These are phyloP conservation scores for Pyrenochaeta sp. DNA, from an alignment of 2,329 filamentous ascomycete genomes.

Conservation along the genomic window DNA sequence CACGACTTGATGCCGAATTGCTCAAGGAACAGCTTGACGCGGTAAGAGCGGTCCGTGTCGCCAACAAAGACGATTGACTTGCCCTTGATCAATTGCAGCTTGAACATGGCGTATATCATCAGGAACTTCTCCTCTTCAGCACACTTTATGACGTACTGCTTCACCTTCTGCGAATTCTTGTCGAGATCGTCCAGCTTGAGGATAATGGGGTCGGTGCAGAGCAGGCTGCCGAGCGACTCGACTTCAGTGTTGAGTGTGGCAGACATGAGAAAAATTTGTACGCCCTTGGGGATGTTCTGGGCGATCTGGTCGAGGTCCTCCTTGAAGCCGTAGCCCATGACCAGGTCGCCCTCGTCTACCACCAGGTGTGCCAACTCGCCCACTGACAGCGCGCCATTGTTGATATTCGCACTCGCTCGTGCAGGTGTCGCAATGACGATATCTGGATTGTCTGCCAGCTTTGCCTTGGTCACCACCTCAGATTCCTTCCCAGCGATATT, in stretches of 20 bases:
- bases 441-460: constrained; percentile 86
- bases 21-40: constrained; percentile 92
- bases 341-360: constrained; percentile 92
- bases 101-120: constrained; percentile 92
- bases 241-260: constrained; percentile 91
- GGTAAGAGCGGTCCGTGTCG: constrained; percentile 88
- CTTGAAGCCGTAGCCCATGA: constrained; percentile 92
- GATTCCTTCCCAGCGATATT: constrained; percentile 93
- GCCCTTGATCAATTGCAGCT: constrained; percentile 90
- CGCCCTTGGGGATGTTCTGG: constrained; percentile 78
- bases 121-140: constrained; percentile 98
- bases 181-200: constrained; percentile 86
- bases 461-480: constrained; percentile 84
- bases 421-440: constrained; percentile 91
- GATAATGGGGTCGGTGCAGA: constrained; percentile 81
- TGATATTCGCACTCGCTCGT: constrained; percentile 80
- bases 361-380: constrained; percentile 79
- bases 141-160: constrained; percentile 89
- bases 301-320: constrained; percentile 86
- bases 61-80: constrained; percentile 87
- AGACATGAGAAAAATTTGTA: constrained; percentile 93
- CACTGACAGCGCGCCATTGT: constrained; percentile 74
- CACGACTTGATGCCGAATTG: constrained; percentile 96
- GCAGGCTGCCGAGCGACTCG: constrained; percentile 82
- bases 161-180: constrained; percentile 77